Evolutionary conservation across 2,329 filamentous ascomycete species (phyloP), one percentile per base, ranked within the genome.

Genomic region (Orbilia blumenaviensis): DNA sequence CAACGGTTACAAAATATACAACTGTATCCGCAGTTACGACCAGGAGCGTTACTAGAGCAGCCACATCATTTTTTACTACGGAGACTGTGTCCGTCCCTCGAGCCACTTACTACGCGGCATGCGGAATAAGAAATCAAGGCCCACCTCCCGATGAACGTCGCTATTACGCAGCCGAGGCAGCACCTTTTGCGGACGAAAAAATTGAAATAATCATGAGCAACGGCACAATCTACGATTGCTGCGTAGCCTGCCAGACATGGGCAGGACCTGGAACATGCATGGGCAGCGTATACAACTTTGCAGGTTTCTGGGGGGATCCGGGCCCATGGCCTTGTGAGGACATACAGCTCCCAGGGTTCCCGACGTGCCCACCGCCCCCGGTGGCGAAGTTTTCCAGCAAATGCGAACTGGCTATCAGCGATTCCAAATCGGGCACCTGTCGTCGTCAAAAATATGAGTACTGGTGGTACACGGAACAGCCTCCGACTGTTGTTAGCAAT

Each of bases 151-250:
- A 44, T 16, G 34, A 29, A 44, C 14, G 36, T 0, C 38, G 42
- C 3, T 71, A 46, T 41, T 50, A 71, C 25, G 50, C 54, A 2
- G 2, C 14, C 10, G 7, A 18, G 1, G 16, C 38, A 18, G 18
- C 10, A n/a, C 18, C 34, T 12, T 18, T 18, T 12, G 6, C 12
- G 10, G 32, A n/a, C 14, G 56, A 34, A 16, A 16, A 7, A 2
- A 34, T 27, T 14, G 6, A 52, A 23, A 34, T 34, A 44, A 32
- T 71, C 29, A 34, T 32, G 29, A 71, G 44, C 25, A 71, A 71
- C 46, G 66, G 56, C 7, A 34, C 56, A 2, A 23, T 34, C 8
- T 62, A 62, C 34, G 66, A 62, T 14, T 71, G 66, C 29, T 71
- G 66, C 25, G 56, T 46, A 3, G 32, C 25, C 5, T 71, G 66